Evolutionary conservation across 441 rosid genomes (phyloP), one percentile per base, ranked within the genome.

Genomic region (Codiaeum variegatum): DNA sequence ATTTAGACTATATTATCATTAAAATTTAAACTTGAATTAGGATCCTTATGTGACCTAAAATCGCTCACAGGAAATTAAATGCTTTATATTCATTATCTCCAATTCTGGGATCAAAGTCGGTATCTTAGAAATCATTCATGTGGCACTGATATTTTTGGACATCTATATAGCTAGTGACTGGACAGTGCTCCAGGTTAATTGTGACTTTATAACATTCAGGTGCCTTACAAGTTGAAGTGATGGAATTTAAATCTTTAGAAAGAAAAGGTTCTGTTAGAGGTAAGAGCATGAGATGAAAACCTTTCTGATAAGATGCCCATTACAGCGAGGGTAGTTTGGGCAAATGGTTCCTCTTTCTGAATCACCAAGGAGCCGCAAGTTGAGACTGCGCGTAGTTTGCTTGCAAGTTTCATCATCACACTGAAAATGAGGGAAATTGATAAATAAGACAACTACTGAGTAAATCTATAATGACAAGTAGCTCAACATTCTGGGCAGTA

Each of bases 371-470:
- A 93, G 76, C 71, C 85, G 87, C 75, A 86, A 73, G 83, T 79
- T 92, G 65, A 88, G 80, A 67, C 89, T 72, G 12, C 95, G 85
- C 2, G 99, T 90, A 0, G 90, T 83, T 76, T 85, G 87, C 79
- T 88, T 88, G 86, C 99, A 95, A 66, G 93, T 88, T 79, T 93
- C 99, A 63, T 93, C 99, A 34, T 95, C 99, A 77, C 99, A 95
- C 98, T 91, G 88, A 59, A 75, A 83, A 29, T 51, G 65, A 60
- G 73, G 10, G 47, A 26, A 73, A 66, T 13, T 55, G 62, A 55
- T 42, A 1, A 1, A 71, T 67, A 40, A 64, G 67, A 26, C 47
- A 23, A 58, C 32, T 51, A 46, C 29, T 52, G 26, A 52, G 47
- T 6, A 16, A 38, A 8, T 29, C 18, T 0, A 28, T 10, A 10